Percentiles rank a stretch among this genome's conserved stretches.
Evolutionary conservation across 2,329 filamentous ascomycete genomes (phyloP).

Genomic region (Emericellopsis atlantica): DNA sequence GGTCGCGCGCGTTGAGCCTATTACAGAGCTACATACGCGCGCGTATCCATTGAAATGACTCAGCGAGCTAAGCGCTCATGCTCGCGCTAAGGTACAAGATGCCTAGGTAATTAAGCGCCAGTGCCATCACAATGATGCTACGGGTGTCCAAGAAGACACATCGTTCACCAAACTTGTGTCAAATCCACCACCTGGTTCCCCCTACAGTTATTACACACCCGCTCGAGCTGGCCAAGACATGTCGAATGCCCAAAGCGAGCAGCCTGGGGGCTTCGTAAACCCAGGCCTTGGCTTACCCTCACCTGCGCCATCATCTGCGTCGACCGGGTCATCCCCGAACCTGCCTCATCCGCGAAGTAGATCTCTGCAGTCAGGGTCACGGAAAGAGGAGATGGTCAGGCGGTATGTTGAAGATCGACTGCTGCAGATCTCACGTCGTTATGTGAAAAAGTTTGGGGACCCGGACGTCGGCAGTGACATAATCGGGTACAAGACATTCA

Average conservation of each 20-base stretch:
- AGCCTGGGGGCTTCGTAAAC: constrained; percentile 40
- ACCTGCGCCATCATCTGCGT: constrained; percentile 38
- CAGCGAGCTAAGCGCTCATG: no score
- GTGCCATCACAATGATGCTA: no score
- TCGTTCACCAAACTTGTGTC: no score
- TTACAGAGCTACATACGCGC: no score
- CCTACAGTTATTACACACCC: no score
- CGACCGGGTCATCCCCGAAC: constrained; percentile 21
- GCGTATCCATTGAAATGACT: no score
- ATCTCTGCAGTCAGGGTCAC: constrained; percentile 40
- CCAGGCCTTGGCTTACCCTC: constrained; percentile 30
- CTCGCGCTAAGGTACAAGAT: no score
- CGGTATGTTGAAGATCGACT: constrained; percentile 43
- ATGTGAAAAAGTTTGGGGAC: constrained; percentile 44
- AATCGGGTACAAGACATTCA: constrained; percentile 46
- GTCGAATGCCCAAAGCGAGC: not conserved
- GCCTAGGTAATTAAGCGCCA: no score
- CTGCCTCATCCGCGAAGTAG: constrained; percentile 44
- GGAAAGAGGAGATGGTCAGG: constrained; percentile 46
- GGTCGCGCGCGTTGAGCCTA: no score
- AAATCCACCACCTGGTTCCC: no score
- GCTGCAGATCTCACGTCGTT: constrained; percentile 41
- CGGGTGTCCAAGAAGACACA: no score
- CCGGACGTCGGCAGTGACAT: constrained; percentile 32
- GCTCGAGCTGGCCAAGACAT: not conserved